Conservation (phyloP, 768 basidiomycete species). For the Rhodosporidiobolus sp. region DNA sequence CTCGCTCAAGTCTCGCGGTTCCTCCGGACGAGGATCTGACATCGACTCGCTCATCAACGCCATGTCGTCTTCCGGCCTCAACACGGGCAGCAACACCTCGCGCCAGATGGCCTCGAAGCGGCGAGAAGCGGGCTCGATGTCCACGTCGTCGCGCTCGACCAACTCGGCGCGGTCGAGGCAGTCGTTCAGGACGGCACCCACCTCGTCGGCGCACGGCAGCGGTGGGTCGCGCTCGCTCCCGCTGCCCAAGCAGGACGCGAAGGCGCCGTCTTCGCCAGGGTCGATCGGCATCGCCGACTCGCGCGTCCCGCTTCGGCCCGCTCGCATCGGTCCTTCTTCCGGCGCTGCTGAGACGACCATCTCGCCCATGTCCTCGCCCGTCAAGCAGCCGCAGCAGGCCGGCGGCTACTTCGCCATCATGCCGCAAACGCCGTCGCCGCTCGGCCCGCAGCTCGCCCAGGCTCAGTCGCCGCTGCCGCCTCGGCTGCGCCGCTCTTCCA, state of each 20-base stretch:
- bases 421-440: background rate
- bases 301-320: constrained; percentile 15
- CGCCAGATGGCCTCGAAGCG: constrained; percentile 44
- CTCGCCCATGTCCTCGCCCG: constrained; percentile 1
- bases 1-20: constrained; percentile 19
- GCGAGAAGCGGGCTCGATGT: constrained; percentile 41
- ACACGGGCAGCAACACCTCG: constrained; percentile 23
- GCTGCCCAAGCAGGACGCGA: background rate
- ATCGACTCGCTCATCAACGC: constrained; percentile 51
- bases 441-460: background rate
- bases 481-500: background rate
- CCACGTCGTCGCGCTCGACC: constrained; percentile 39
- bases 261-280: background rate
- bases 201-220: background rate
- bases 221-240: background rate
- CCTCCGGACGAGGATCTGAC: constrained; percentile 43
- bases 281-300: constrained; percentile 11
- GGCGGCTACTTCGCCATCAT: background rate
- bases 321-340: background rate
- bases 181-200: constrained; percentile 23
- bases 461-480: background rate
- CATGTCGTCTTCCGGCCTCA: constrained; percentile 48
- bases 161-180: constrained; percentile 41
- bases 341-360: background rate
- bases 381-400: background rate